Percentiles rank a stretch among this genome's conserved stretches.
phyloP scores from a whole-genome alignment of 1,139 yeast species.

The Casaregolazyma lundiana region DNA sequence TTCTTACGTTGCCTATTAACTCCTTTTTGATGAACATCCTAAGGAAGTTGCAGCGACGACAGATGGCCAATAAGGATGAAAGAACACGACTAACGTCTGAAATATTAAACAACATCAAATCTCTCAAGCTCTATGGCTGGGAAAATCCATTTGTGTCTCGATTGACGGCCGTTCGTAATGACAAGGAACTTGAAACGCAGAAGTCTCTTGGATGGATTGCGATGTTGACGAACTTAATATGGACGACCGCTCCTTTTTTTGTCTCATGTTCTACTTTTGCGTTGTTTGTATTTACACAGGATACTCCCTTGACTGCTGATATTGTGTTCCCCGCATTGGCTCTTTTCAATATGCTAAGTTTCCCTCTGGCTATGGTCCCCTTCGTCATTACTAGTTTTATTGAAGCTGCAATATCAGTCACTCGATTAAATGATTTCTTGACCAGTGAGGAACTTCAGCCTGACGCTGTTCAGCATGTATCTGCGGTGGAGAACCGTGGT shows the following conservation, averaged over 20 bases:
- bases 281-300: slow-evolving; percentile 61
- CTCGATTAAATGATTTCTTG: slow-evolving; percentile 70
- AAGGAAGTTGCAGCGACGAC: slow-evolving; percentile 70
- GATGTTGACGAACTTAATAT: slow-evolving; percentile 71
- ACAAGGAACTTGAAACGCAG: slow-evolving; percentile 77
- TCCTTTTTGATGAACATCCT: slow-evolving; percentile 68
- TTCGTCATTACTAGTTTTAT: slow-evolving; percentile 80
- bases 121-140: slow-evolving; percentile 93
- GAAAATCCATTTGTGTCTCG: slow-evolving; percentile 76
- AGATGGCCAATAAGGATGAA: slow-evolving; percentile 63
- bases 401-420: slow-evolving; percentile 86
- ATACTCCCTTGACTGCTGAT: slow-evolving; percentile 76
- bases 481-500: slow-evolving; percentile 51
- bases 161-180: slow-evolving; percentile 77
- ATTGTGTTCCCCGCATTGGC: slow-evolving; percentile 93
- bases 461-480: slow-evolving; percentile 63
- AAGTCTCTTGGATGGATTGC: slow-evolving; percentile 70
- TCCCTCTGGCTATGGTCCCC: slow-evolving; percentile 93
- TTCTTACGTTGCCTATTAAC: slow-evolving; percentile 81
- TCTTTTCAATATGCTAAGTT: slow-evolving; percentile 67
- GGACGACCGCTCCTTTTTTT: slow-evolving; percentile 84
- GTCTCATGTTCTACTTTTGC: slow-evolving; percentile 93
- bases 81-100: slow-evolving; percentile 77
- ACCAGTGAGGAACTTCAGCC: slow-evolving; percentile 74
- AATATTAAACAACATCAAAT: slow-evolving; percentile 84